These are phyloP conservation scores for Crithidia expoeki DNA, from an alignment of 208 protist species.

Conservation along the genomic window DNA sequence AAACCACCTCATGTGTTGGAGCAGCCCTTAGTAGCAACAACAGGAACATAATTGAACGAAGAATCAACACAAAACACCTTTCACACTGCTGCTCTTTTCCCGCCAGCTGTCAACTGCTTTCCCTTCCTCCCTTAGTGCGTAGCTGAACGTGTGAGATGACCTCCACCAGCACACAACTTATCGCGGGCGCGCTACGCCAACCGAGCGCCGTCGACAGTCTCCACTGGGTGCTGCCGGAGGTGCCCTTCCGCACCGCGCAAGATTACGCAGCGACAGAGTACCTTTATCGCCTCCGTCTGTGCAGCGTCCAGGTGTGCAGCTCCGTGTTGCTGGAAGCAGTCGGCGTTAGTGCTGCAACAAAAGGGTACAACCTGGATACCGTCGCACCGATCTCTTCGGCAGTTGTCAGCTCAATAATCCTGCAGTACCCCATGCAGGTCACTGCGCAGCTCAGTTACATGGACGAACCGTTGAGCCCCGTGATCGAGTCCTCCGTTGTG, in stretches of 20 bases:
- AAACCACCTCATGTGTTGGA: too few relatives aligned
- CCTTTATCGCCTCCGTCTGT: constrained; percentile 31
- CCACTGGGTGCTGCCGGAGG: constrained; percentile 20
- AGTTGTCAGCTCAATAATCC: background rate
- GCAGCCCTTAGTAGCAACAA: too few relatives aligned
- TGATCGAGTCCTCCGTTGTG: constrained; percentile 51
- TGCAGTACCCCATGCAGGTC: constrained; percentile 37
- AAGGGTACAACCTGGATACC: too few relatives aligned
- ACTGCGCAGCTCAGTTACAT: constrained; percentile 67
- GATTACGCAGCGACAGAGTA: constrained; percentile 35
- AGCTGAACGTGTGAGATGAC: constrained; percentile 21
- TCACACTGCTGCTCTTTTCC: too few relatives aligned
- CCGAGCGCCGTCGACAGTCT: constrained; percentile 17
- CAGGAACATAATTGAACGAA: too few relatives aligned
- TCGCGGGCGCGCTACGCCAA: constrained; percentile 18
- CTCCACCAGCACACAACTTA: constrained; percentile 27
- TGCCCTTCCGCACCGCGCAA: constrained; percentile 30
- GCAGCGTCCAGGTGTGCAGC: constrained; percentile 16
- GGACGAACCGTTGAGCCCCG: constrained; percentile 57
- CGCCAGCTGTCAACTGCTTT: too few relatives aligned
- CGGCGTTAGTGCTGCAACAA: too few relatives aligned
- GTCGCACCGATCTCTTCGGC: too few relatives aligned
- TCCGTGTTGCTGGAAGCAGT: background rate
- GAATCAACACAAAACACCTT: too few relatives aligned
- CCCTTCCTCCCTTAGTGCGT: too few relatives aligned